phyloP scores from a whole-genome alignment of 108 stramenopile genomes.

The Nannochloropsis salina region DNA sequence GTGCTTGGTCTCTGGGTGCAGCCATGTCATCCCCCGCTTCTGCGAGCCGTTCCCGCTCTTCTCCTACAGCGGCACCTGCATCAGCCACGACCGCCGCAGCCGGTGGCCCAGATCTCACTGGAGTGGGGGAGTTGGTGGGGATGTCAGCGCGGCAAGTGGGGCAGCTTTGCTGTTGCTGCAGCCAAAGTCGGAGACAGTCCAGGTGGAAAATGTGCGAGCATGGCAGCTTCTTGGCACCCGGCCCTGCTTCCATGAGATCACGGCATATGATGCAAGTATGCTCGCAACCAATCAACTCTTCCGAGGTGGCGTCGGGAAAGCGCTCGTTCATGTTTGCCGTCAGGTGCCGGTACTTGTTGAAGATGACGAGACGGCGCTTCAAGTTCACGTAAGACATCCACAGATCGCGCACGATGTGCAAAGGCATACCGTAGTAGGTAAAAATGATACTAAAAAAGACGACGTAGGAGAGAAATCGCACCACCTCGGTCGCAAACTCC shows the following conservation, averaged over 20 bases:
- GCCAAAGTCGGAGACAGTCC: conserved; percentile 86
- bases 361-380: conserved; percentile 41
- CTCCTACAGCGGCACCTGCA: conserved; percentile 20
- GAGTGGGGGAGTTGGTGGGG: conserved; percentile 47
- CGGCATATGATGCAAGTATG: conserved; percentile 95
- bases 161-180: conserved; percentile 94
- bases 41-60: conserved; percentile 2
- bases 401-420: conserved; percentile 90
- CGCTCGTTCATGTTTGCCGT: conserved; percentile 85
- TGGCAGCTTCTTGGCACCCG: conserved; percentile 67
- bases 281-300: conserved; percentile 74
- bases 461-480: conserved; percentile 86
- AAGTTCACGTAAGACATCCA: conserved; percentile 72
- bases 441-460: conserved; percentile 89
- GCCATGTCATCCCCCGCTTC: conserved; percentile 13
- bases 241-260: conserved; percentile 75
- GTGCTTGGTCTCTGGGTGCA: not conserved
- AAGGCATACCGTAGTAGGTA: conserved; percentile 85
- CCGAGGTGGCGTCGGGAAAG: conserved; percentile 72
- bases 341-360: conserved; percentile 67
- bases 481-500: conserved; percentile 67
- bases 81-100: conserved; percentile 19
- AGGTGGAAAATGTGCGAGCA: conserved; percentile 86
- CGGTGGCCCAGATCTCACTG: conserved; percentile 9
- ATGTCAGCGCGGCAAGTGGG: conserved; percentile 92